Base-by-base conservation (phyloP, 1,139 yeast species). In the Debaryomyces psychrophilus region DNA sequence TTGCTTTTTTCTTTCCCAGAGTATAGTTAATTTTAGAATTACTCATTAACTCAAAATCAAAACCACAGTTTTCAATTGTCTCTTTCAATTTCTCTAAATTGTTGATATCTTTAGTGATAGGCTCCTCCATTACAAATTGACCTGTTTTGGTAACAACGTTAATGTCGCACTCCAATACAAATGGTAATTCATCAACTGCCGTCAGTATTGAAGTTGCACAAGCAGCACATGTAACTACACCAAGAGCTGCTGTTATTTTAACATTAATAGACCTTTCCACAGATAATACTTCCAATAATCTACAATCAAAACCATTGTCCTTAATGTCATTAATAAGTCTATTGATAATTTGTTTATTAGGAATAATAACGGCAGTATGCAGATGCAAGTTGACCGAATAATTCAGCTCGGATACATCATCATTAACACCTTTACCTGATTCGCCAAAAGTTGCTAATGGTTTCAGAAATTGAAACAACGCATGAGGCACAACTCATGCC, bases 201-300 rank as follows among this genome's bases (percentile, higher is more conserved):
- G 71, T 64, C 8, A 68, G 64, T 27, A 87, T 81, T 0, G 90
- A 69, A 41, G 73, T 73, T 1, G 82, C 81, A 61, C 95, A 87
- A 0, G 90, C 81, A 5, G 87, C 82, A 66, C 93, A 87, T 0
- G 90, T 82, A 64, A 87, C 85, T 4, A 93, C 93, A 3, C 85
- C 87, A 43, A 87, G 79, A 0, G 81, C 65, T 1, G 89, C 90
- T 7, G 73, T 69, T 6, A 85, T 77, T 55, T 76, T 78, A 51
- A 73, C 76, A 49, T 72, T 74, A 8, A 68, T 60, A 2, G 79
- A 67, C 37, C 78, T 68, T 33, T 73, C 74, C 3, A 83, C 76
- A 0, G 90, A 90, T 25, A 82, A 59, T 3, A 85, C 69, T 53
- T 85, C 90, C 3, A 81, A 60, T 15, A 86, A 64, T 20, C 73